phyloP scores from a whole-genome alignment of 768 basidiomycete species.

The Tylopilus felleus region DNA sequence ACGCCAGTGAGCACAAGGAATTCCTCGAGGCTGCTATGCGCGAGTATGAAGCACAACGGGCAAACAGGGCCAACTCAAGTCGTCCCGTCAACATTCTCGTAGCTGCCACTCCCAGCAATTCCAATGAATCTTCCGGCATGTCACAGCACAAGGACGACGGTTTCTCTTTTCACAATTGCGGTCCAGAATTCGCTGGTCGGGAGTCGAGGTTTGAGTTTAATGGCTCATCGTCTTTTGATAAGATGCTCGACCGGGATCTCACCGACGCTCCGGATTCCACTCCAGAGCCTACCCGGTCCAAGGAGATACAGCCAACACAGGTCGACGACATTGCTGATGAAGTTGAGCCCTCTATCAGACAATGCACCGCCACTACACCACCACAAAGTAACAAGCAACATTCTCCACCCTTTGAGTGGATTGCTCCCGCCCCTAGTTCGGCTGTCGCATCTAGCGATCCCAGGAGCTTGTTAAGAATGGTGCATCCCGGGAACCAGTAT shows the following conservation, averaged over 20 bases:
- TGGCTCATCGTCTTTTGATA: slow-evolving; percentile 41
- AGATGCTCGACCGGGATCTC: slow-evolving; percentile 35
- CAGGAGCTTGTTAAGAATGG: slow-evolving; percentile 31
- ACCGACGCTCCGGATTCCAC: slow-evolving; percentile 22
- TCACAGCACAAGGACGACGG: slow-evolving; percentile 14
- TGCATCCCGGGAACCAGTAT: slow-evolving; percentile 33
- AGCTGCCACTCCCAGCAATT: slow-evolving; percentile 49
- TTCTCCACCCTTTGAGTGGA: slow-evolving; percentile 22
- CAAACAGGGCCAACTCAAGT: slow-evolving; percentile 9
- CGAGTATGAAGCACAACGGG: slow-evolving; percentile 24
- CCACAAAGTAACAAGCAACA: background rate
- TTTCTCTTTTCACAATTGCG: slow-evolving; percentile 11
- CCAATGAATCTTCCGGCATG: slow-evolving; percentile 28
- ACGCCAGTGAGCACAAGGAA: slow-evolving; percentile 36
- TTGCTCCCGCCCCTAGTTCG: slow-evolving; percentile 13
- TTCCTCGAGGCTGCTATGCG: slow-evolving; percentile 23
- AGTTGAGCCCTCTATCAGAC: slow-evolving; percentile 1
- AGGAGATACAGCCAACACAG: slow-evolving; percentile 6
- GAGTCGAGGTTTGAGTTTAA: slow-evolving; percentile 35
- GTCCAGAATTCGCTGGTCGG: slow-evolving; percentile 17
- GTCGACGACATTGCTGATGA: background rate
- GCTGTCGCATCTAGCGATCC: slow-evolving; percentile 25
- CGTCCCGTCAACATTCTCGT: slow-evolving; percentile 39
- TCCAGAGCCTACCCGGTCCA: slow-evolving; percentile 16
- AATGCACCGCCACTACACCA: background rate